Percentiles rank a stretch among this genome's conserved stretches.
Conservation (phyloP, 2,329 filamentous ascomycete species). For the Penicillium corylophilum region DNA sequence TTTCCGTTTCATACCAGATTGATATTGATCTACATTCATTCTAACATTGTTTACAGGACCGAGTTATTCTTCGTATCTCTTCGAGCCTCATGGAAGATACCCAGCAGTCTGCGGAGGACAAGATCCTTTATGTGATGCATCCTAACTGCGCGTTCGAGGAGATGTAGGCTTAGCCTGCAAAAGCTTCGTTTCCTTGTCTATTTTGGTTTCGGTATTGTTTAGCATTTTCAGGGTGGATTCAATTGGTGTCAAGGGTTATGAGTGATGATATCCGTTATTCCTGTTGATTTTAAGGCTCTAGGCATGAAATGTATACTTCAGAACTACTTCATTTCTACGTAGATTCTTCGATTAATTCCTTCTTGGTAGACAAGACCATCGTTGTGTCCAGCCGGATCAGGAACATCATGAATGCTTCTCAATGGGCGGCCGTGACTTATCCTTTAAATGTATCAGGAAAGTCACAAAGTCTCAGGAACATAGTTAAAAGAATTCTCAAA, state of each 20-base stretch:
- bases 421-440: too few species aligned
- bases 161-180: conserved; percentile 14
- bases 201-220: conserved; percentile 16
- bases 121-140: conserved; percentile 81
- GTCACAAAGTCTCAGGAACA: too few species aligned
- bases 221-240: conserved; percentile 27
- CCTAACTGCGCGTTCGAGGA: conserved; percentile 85
- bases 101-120: conserved; percentile 40
- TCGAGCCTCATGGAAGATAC: conserved; percentile 78
- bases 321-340: not conserved
- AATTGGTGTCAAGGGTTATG: conserved; percentile 28
- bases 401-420: too few species aligned
- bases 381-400: too few species aligned
- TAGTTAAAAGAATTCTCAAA: too few species aligned
- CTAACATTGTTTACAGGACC: conserved; percentile 44
- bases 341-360: not conserved
- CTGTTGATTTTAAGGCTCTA: not conserved
- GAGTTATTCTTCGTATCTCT: conserved; percentile 61
- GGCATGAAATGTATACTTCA: conserved; percentile 3
- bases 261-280: conserved; percentile 33
- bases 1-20: not conserved
- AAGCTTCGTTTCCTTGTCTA: conserved; percentile 7
- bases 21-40: not conserved
- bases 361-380: too few species aligned
- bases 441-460: too few species aligned